Conservation (phyloP, 805 yeast species). For the Ogataea polymorpha region DNA sequence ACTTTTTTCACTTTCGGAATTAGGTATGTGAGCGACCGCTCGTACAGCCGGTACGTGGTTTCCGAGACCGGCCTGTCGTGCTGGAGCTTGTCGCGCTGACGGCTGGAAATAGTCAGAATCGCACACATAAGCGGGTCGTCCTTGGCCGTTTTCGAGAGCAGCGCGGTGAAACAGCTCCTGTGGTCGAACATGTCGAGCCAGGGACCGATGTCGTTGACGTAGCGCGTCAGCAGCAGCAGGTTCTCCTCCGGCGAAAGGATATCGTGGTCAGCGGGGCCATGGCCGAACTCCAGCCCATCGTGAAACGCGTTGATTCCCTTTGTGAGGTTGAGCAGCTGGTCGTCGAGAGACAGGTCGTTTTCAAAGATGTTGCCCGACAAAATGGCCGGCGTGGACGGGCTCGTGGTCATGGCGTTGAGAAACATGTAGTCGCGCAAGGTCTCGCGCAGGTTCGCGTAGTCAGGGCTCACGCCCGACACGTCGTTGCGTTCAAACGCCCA, state of each 20-base stretch:
- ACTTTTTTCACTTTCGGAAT: constrained; percentile 15
- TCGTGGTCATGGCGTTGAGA: constrained; percentile 32
- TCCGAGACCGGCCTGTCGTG: constrained; percentile 14
- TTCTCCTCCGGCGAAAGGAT: constrained; percentile 23
- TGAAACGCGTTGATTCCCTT: constrained; percentile 16
- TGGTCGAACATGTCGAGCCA: constrained; percentile 30
- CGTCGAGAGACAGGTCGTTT: constrained; percentile 10
- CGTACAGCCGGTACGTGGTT: constrained; percentile 19
- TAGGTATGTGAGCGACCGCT: constrained; percentile 21
- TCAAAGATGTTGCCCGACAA: constrained; percentile 4
- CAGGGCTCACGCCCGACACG: constrained; percentile 10
- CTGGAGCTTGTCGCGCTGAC: constrained; percentile 17
- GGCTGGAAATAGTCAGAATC: constrained; percentile 20
- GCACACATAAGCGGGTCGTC: constrained; percentile 17
- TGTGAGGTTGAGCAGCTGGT: constrained; percentile 13
- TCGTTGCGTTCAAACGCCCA: neutral
- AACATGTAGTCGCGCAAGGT: constrained; percentile 40
- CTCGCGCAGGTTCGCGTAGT: constrained; percentile 24
- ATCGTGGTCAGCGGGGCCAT: constrained; percentile 25
- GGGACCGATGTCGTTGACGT: constrained; percentile 19
- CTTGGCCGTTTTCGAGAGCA: constrained; percentile 19
- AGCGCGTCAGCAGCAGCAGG: constrained; percentile 17
- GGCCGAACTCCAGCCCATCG: constrained; percentile 6
- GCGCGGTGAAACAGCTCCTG: constrained; percentile 20
- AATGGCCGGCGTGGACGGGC: constrained; percentile 13